phyloP scores from a whole-genome alignment of 2,329 filamentous ascomycete genomes.

The Clonostachys byssicola region DNA sequence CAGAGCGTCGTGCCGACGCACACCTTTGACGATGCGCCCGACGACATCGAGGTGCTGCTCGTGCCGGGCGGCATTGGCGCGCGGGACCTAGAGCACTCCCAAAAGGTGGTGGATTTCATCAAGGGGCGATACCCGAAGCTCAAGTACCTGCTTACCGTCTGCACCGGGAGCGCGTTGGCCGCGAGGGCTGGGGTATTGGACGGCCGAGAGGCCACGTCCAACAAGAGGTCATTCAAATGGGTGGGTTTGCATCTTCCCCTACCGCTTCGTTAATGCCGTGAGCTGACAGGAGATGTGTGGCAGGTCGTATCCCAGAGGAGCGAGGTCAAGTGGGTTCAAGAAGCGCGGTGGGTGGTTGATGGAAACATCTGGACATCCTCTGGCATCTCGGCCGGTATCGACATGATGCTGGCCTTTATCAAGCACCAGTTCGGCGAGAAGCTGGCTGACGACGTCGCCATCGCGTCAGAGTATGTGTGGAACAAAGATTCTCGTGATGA shows the following conservation, averaged over 20 bases:
- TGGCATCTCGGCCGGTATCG: slow-evolving; percentile 44
- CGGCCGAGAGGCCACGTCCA: slow-evolving; percentile 53
- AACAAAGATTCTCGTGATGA: slow-evolving; percentile 44
- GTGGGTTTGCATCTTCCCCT: slow-evolving; percentile 8
- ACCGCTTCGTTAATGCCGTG: neutral
- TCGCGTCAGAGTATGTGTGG: slow-evolving; percentile 52
- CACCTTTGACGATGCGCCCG: slow-evolving; percentile 23
- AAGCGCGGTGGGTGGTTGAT: slow-evolving; percentile 56
- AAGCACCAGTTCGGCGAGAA: slow-evolving; percentile 38
- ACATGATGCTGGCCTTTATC: slow-evolving; percentile 26
- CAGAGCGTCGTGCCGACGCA: slow-evolving; percentile 26
- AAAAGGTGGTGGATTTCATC: slow-evolving; percentile 34
- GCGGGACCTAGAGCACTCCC: slow-evolving; percentile 11
- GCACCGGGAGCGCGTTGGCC: slow-evolving; percentile 52
- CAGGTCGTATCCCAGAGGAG: slow-evolving; percentile 31
- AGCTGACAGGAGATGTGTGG: neutral
- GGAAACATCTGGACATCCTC: slow-evolving; percentile 60
- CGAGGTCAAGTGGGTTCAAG: slow-evolving; percentile 46
- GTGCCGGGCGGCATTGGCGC: slow-evolving; percentile 30
- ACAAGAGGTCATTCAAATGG: slow-evolving; percentile 48
- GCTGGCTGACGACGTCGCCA: slow-evolving; percentile 36
- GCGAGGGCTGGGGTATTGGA: slow-evolving; percentile 53
- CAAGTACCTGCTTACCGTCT: slow-evolving; percentile 54
- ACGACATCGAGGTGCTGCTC: slow-evolving; percentile 29
- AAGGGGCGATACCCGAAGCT: slow-evolving; percentile 31